Conservation (phyloP, 108 stramenopile genomes). For the Pseudonitzschia multiseries region DNA sequence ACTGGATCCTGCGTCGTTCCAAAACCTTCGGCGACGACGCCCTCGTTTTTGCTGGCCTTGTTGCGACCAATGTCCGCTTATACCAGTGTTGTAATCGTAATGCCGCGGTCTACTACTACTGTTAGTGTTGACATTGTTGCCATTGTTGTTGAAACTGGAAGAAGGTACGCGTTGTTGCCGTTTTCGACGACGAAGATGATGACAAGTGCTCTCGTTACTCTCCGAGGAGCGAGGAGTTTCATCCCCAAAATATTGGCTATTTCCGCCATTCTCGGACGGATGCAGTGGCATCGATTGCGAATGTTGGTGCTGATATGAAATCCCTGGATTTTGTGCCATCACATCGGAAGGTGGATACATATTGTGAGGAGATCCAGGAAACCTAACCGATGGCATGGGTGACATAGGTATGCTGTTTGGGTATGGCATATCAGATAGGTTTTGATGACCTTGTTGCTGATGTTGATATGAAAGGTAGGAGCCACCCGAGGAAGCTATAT, state of each 20-base stretch:
- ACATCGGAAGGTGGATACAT: neutral
- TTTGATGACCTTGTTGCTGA: neutral
- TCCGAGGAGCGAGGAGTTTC: neutral
- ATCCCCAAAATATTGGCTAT: neutral
- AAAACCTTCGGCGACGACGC: constrained; percentile 29
- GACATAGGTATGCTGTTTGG: neutral
- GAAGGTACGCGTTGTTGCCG: constrained; percentile 30
- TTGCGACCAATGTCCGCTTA: constrained; percentile 11
- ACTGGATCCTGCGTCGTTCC: constrained; percentile 24
- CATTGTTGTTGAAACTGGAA: constrained; percentile 2
- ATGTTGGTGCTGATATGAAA: constrained; percentile 4
- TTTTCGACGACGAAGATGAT: constrained; percentile 26
- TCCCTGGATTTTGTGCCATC: neutral
- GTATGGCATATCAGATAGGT: neutral
- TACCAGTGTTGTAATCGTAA: neutral
- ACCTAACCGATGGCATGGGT: neutral
- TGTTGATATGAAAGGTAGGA: constrained; percentile 4
- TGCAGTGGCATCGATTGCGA: neutral
- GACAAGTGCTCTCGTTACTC: neutral
- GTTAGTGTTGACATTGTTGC: constrained; percentile 25
- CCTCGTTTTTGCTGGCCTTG: constrained; percentile 20
- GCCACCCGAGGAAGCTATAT: constrained; percentile 25
- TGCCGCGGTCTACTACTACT: neutral
- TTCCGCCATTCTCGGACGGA: neutral
- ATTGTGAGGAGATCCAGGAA: neutral